Evolutionary conservation across 192 early-diverging fungal genomes (phyloP).

Genomic region (Physocladia obscura): DNA sequence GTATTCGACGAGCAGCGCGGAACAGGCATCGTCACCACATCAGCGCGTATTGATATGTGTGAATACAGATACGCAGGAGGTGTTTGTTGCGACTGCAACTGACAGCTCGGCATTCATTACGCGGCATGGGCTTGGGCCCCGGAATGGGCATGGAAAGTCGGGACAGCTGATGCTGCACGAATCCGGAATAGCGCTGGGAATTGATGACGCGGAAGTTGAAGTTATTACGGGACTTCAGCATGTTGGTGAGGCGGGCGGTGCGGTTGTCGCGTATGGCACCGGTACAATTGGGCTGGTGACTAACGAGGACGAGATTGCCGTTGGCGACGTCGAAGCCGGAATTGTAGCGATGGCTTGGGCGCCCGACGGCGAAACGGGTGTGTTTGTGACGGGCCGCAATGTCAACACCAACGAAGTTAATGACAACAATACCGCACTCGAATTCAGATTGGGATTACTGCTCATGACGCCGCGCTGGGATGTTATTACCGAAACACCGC

Average conservation of each 20-base stretch:
- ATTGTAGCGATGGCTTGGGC: constrained; percentile 58
- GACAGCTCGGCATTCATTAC: not conserved
- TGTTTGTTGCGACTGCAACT: not conserved
- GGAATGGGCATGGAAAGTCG: not conserved
- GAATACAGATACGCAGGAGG: not conserved
- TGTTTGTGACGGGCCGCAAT: constrained; percentile 39
- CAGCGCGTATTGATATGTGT: not conserved
- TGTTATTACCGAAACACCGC: constrained; percentile 75
- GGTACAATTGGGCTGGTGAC: not conserved
- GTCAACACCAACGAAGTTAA: too few relatives aligned
- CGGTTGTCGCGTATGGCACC: not conserved
- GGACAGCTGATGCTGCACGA: not conserved
- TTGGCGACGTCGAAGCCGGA: constrained; percentile 75
- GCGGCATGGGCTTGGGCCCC: not conserved
- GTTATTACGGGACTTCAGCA: not conserved
- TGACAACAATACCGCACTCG: too few relatives aligned
- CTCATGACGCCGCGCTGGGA: constrained; percentile 95
- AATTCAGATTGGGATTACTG: too few relatives aligned
- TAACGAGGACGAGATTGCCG: constrained; percentile 36
- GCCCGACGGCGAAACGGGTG: constrained; percentile 26
- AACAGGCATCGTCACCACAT: too few relatives aligned
- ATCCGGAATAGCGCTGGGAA: not conserved
- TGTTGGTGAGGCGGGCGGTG: not conserved
- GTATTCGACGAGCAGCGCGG: not conserved
- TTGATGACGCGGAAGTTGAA: too few relatives aligned